Evolutionary conservation across 805 yeast genomes (phyloP).

Genomic region (Saccharomycopsis fermentans): DNA sequence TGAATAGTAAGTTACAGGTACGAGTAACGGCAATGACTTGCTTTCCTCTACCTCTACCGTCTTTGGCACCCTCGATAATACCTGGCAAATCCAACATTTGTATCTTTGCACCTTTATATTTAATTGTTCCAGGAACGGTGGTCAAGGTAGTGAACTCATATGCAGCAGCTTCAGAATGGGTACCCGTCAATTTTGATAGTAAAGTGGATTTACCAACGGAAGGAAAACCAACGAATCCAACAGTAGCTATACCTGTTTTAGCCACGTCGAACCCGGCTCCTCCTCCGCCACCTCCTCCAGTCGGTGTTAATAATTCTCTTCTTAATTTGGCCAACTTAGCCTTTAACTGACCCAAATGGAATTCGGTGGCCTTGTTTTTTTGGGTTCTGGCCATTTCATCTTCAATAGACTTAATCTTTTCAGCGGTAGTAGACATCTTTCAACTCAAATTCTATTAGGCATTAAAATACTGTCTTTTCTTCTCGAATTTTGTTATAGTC

Average conservation of each 20-base stretch:
- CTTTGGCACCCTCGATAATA: constrained; percentile 84
- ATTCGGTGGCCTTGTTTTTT: constrained; percentile 94
- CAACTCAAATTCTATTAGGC: neutral
- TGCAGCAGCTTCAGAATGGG: constrained; percentile 95
- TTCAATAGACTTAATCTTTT: constrained; percentile 76
- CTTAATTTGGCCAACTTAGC: constrained; percentile 93
- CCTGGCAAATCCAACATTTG: constrained; percentile 94
- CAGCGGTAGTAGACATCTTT: constrained; percentile 32
- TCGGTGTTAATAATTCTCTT: constrained; percentile 70
- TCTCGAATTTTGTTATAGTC: no score
- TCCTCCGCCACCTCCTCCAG: constrained; percentile 74
- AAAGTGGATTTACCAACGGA: constrained; percentile 83
- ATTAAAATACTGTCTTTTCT: neutral
- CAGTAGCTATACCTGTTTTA: constrained; percentile 96
- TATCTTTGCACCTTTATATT: constrained; percentile 93
- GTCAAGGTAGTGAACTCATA: constrained; percentile 96
- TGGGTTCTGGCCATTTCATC: constrained; percentile 98
- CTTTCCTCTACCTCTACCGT: constrained; percentile 86
- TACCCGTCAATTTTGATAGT: constrained; percentile 82
- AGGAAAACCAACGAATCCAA: constrained; percentile 97
- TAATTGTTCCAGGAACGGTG: constrained; percentile 94
- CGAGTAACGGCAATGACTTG: constrained; percentile 99
- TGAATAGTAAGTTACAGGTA: constrained; percentile 86
- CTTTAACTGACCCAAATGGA: constrained; percentile 93
- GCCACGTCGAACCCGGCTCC: constrained; percentile 97